phyloP scores from a whole-genome alignment of 2,329 filamentous ascomycete genomes.

The Colletotrichum trifolii region DNA sequence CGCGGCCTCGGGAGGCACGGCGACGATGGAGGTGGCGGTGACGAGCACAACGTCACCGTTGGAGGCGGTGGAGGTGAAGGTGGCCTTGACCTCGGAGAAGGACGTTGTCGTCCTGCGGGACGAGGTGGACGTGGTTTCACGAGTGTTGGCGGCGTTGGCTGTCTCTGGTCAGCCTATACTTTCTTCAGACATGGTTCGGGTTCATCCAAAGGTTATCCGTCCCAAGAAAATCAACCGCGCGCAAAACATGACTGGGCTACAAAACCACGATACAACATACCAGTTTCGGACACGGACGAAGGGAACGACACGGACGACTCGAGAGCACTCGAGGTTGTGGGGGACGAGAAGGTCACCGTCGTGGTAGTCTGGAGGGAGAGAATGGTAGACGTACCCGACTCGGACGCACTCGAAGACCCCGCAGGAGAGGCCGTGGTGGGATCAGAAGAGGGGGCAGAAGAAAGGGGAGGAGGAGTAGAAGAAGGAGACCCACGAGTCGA shows the following conservation, averaged over 20 bases:
- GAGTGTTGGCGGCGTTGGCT: slow-evolving; percentile 36
- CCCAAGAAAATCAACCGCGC: background rate
- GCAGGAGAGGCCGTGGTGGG: slow-evolving; percentile 32
- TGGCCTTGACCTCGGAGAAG: slow-evolving; percentile 50
- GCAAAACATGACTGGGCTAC: slow-evolving; percentile 25
- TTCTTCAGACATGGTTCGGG: background rate
- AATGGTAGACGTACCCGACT: slow-evolving; percentile 38
- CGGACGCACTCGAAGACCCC: slow-evolving; percentile 36
- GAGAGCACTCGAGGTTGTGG: slow-evolving; percentile 29
- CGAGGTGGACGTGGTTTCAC: slow-evolving; percentile 44
- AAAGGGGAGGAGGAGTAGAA: slow-evolving; percentile 41
- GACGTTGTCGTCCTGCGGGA: slow-evolving; percentile 46
- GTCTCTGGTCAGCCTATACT: slow-evolving; percentile 24
- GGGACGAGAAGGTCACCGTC: slow-evolving; percentile 34
- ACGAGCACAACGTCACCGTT: slow-evolving; percentile 58
- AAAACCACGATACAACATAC: slow-evolving; percentile 34
- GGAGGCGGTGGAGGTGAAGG: slow-evolving; percentile 57
- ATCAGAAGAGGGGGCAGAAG: slow-evolving; percentile 45
- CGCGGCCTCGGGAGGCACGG: slow-evolving; percentile 51
- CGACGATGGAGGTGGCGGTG: slow-evolving; percentile 62
- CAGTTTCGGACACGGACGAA: slow-evolving; percentile 27
- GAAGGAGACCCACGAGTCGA: slow-evolving; percentile 38
- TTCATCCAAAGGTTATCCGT: background rate
- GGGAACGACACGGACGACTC: slow-evolving; percentile 4
- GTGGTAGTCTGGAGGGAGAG: slow-evolving; percentile 36